Evolutionary conservation across 331 rosid species (phyloP), one percentile per base, ranked within the genome.

Genomic region (Pyrus hybrid): DNA sequence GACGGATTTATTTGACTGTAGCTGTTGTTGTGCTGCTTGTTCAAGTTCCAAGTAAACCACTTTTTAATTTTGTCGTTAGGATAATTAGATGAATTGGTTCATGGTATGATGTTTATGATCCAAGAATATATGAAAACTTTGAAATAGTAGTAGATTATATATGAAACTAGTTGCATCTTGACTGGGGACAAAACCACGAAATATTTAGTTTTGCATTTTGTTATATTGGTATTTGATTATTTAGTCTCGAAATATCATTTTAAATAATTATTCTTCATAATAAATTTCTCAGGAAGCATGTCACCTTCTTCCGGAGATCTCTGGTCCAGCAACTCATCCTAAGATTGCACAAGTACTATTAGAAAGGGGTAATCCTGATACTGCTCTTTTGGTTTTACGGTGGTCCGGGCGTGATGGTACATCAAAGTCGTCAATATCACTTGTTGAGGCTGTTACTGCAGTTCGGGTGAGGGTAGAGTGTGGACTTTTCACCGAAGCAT

Each of bases 391-490:
- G 88, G 93, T 92, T 81, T 88, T 95, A 81, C 87, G 97, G 85
- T 95, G 93, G 91, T 85, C 98, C 65, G 99, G 98, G 56, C 87
- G 82, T 76, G 99, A 92, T 78, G 88, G 95, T 77, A 82, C 86
- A 45, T 84, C 88, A 21, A 84, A 76, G 28, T 26, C 28, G 68
- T 56, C 81, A 69, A 77, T 84, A 81, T 90, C 96, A 66, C 97
- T 95, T 65, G 61, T 85, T 69, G 99, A 92, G 85, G 99, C 97
- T 75, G 96, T 89, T 69, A 92, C 91, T 82, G 89, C 97, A 81
- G 96, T 95, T 74, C 89, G 99, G 79, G 99, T 95, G 78, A 88
- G 99, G 84, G 84, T 95, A 80, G 97, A 95, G 87, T 90, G 96
- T 88, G 99, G 96, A 60, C 98, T 91, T 80, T 83, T 95, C 76